Evolutionary conservation across 202 grass and related monocot genomes (phyloP), one percentile per base, ranked within the genome.

Genomic region (Musa balbisiana): DNA sequence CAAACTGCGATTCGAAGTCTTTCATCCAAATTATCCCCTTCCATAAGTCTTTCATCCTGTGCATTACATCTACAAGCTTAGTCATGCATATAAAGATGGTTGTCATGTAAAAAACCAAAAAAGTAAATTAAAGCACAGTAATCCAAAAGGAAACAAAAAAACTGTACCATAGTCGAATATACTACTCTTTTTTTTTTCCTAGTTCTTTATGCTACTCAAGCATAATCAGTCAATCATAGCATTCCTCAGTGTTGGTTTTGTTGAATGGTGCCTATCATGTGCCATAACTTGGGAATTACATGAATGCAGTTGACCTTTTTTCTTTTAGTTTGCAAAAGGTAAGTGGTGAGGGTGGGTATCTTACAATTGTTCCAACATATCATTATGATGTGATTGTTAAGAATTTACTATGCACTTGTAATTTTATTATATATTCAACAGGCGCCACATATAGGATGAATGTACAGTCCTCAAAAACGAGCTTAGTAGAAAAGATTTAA

Each of bases 41-140:
- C 71, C 54, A 88, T 13, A 33, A 92, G 80, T 84, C 84, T 80
- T 85, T 99, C 85, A 85, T 99, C 95, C 89, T 99, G 78, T 73
- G 83, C 63, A 71, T 81, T 75, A 11, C 80, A 73, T 73, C 22
- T 64, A 76, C 51, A 69, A 49, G 23, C 16, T 62, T 14, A 69
- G 51, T 67, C 56, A 68, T 66, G 16, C 74, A 67, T 63, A 59
- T 50, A 22, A 55, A 82, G 69, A 55, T 50, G 84, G 73, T 52
- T 62, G 52, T 26, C 5, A 43, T 43, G 33, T 43, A 43, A 11
- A 65, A 65, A 65, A 8, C 9, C 2, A 24, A 12, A 1, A 2
- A 20, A 1, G 63, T 16, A 9, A 19, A 43, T n/a, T 11, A 43
- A 43, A 43, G 1, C 33, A 43, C 33, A 6, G 33, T 43, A 51